Percentiles rank a stretch among this genome's conserved stretches.
Evolutionary conservation across 2,329 filamentous ascomycete genomes (phyloP).

Genomic region (Colletotrichum sp.): DNA sequence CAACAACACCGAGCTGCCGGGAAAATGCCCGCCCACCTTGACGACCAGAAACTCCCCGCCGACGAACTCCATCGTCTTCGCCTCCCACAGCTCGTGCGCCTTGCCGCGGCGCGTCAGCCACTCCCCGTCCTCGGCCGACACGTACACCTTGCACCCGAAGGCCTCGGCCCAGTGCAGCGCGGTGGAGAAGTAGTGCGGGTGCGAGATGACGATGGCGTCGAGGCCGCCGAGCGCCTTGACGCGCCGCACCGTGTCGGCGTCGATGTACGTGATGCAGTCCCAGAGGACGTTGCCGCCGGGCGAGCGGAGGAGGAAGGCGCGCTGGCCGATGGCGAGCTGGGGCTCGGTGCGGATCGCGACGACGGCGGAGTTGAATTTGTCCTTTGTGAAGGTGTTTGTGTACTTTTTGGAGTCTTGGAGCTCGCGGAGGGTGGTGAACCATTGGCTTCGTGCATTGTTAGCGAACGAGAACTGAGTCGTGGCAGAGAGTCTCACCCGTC

Average conservation of each 20-base stretch:
- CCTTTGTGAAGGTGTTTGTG: slow-evolving; percentile 58
- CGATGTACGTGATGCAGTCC: slow-evolving; percentile 77
- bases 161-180: slow-evolving; percentile 74
- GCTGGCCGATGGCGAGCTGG: slow-evolving; percentile 76
- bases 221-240: slow-evolving; percentile 70
- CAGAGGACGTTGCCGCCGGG: slow-evolving; percentile 75
- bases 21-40: slow-evolving; percentile 81
- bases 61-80: slow-evolving; percentile 44
- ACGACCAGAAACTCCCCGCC: slow-evolving; percentile 62
- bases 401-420: slow-evolving; percentile 44
- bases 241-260: slow-evolving; percentile 62
- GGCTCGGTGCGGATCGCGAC: slow-evolving; percentile 55
- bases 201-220: slow-evolving; percentile 74
- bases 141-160: slow-evolving; percentile 74
- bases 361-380: slow-evolving; percentile 48
- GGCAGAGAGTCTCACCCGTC: not conserved
- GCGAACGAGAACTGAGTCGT: too few species aligned
- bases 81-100: slow-evolving; percentile 52
- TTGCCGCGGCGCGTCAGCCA: slow-evolving; percentile 63
- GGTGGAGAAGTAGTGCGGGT: slow-evolving; percentile 84
- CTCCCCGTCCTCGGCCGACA: slow-evolving; percentile 66
- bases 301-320: slow-evolving; percentile 72
- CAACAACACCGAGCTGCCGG: slow-evolving; percentile 72
- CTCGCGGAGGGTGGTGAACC: slow-evolving; percentile 65
- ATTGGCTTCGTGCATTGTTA: slow-evolving; percentile 51